phyloP scores from a whole-genome alignment of 176 grass and related monocot genomes.

The Aegilops tauschii region DNA sequence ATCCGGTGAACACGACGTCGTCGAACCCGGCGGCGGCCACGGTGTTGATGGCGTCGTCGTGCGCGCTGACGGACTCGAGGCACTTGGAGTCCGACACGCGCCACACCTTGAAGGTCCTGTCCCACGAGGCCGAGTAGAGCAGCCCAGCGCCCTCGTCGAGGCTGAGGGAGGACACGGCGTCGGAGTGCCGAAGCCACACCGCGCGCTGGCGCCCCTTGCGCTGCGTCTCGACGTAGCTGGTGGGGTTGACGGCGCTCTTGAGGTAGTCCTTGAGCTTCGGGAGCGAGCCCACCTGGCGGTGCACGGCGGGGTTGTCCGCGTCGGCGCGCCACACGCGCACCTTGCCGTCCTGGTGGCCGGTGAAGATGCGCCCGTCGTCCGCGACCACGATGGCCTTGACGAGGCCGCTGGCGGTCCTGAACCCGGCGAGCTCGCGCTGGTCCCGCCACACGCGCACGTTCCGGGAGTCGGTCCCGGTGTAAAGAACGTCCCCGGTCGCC shows the following conservation, averaged over 20 bases:
- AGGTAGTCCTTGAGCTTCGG: slow-evolving; percentile 46
- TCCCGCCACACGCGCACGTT: slow-evolving; percentile 10
- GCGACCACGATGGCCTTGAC: slow-evolving; percentile 9
- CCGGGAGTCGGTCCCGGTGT: neutral
- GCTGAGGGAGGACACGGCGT: neutral
- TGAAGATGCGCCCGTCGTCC: neutral
- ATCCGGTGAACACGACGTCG: slow-evolving; percentile 60
- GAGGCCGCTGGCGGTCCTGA: neutral
- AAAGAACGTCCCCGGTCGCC: neutral
- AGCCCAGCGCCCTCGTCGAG: slow-evolving; percentile 2
- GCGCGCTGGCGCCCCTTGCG: neutral
- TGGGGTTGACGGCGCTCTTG: slow-evolving; percentile 50
- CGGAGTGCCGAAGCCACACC: neutral
- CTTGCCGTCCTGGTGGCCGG: slow-evolving; percentile 10
- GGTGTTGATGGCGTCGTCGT: neutral
- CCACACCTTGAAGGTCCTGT: slow-evolving; percentile 17
- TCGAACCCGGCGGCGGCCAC: slow-evolving; percentile 34
- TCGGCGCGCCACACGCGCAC: slow-evolving; percentile 14
- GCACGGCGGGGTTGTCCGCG: neutral
- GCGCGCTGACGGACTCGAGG: neutral
- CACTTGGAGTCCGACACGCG: slow-evolving; percentile 9
- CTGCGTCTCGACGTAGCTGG: slow-evolving; percentile 45
- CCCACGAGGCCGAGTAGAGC: slow-evolving; percentile 13
- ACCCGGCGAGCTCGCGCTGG: neutral
- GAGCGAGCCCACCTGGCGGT: slow-evolving; percentile 33